These are phyloP conservation scores for Penicillium sp. DNA, from an alignment of 2,329 filamentous ascomycete genomes.

Conservation along the genomic window DNA sequence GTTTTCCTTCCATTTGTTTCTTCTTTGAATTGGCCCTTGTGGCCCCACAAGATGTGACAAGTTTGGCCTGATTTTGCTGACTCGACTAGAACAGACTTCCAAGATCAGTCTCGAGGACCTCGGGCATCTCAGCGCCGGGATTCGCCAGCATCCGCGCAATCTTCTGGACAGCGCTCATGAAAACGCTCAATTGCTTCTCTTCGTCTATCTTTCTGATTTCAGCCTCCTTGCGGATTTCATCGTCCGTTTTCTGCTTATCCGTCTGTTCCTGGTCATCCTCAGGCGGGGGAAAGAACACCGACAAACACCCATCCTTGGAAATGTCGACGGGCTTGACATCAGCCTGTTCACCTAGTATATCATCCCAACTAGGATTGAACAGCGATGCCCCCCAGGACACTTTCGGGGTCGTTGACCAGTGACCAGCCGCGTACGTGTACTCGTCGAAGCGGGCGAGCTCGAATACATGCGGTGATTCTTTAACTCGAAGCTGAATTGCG, in stretches of 20 bases:
- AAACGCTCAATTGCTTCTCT: background rate
- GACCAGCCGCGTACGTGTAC: conserved; percentile 18
- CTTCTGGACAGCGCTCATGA: conserved; percentile 6
- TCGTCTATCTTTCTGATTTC: background rate
- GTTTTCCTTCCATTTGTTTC: background rate
- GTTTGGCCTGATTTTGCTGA: too few relatives aligned
- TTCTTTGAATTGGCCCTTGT: background rate
- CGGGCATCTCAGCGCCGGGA: background rate
- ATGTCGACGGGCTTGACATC: background rate
- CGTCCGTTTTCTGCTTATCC: background rate
- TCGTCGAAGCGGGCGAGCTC: conserved; percentile 47
- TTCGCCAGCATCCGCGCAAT: conserved; percentile 5
- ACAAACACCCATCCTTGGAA: background rate
- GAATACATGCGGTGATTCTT: conserved; percentile 43
- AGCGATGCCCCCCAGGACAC: conserved; percentile 41
- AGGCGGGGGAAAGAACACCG: background rate
- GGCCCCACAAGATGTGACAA: background rate
- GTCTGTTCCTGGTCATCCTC: background rate
- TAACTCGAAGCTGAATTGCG: conserved; percentile 40
- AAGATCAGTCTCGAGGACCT: conserved; percentile 1
- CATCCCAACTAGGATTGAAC: conserved; percentile 44
- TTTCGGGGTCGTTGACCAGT: conserved; percentile 16
- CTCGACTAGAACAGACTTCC: conserved; percentile 6
- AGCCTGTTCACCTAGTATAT: conserved; percentile 30
- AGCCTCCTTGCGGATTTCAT: background rate